Evolutionary conservation across 257 asterid species (phyloP).

Genomic region (Przewalskia tangutica): DNA sequence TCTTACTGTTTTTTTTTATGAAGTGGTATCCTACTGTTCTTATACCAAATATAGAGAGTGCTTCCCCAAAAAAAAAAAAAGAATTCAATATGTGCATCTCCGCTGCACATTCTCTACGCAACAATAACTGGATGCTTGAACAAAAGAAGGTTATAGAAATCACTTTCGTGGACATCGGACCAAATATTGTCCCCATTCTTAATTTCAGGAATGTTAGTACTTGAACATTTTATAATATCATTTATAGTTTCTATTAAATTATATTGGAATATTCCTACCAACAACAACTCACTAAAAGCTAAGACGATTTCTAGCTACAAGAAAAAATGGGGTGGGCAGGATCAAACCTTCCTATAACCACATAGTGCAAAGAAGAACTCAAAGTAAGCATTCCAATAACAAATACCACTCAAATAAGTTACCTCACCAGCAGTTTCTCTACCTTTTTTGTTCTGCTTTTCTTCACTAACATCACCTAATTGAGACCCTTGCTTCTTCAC

Average conservation of each 20-base stretch:
- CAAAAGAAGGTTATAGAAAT: neutral
- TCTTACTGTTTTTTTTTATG: too few species aligned
- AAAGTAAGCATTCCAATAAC: slow-evolving; percentile 6
- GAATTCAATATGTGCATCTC: neutral
- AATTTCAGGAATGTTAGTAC: neutral
- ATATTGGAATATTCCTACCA: neutral
- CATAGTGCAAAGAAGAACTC: neutral
- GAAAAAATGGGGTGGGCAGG: neutral
- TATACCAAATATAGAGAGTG: neutral
- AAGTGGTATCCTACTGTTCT: neutral
- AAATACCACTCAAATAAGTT: slow-evolving; percentile 25
- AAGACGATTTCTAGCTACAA: neutral
- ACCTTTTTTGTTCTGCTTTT: slow-evolving; percentile 52
- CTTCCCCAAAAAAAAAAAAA: neutral
- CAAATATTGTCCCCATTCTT: neutral
- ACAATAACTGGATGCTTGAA: neutral
- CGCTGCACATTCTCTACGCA: neutral
- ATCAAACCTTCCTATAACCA: neutral
- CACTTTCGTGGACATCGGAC: neutral
- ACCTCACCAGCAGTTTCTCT: slow-evolving; percentile 80
- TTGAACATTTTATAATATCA: neutral
- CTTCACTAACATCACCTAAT: slow-evolving; percentile 44
- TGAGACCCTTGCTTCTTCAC: slow-evolving; percentile 49
- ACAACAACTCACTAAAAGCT: neutral
- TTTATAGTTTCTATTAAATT: neutral